Evolutionary conservation across 1,284 basidiomycete genomes (phyloP), one percentile per base, ranked within the genome.

Genomic region (Austropuccinia psidii): DNA sequence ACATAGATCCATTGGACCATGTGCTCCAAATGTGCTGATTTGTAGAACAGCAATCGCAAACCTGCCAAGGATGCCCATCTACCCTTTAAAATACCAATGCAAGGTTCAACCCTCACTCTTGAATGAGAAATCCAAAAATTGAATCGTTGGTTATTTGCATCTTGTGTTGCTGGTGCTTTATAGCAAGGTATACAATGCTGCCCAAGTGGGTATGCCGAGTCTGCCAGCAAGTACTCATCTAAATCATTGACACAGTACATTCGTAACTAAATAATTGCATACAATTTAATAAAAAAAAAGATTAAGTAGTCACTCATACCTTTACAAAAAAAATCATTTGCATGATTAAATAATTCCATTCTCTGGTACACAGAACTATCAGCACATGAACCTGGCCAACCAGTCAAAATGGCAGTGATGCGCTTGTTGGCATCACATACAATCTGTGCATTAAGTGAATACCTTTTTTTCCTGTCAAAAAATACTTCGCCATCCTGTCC

Each of bases 391-490:
- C 62, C 47, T 8, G 47, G 62, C 62, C 62, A 66, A 8, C 62
- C 62, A n/a, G 62, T 66, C 31, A 67, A 47, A n/a, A 64, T 47
- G 3, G 24, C 24, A 2, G n/a, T 54, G 64, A 54, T 67, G 9
- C 9, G 21, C 19, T 54, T 37, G 35, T 67, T 33, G 33, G 31
- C 33, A 54, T 41, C 47, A 67, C 64, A 67, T 2, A 67, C 29
- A 13, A 67, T 43, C n/a, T 67, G 64, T 21, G 47, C 45, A 54
- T 67, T 54, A 21, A 67, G 24, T 7, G 49, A 67, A 31, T 67
- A 67, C 7, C 19, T 31, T 15, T n/a, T 41, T 67, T 67, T 67
- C 1, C 33, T 9, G 24, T 67, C 49, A 19, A 35, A 67, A 49
- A 52, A 67, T 13, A 54, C 49, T 49, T 67, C 35, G 11, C 64